Evolutionary conservation across 495 filamentous ascomycete genomes (phyloP), one percentile per base, ranked within the genome.

Genomic region (Tuber calosporum): DNA sequence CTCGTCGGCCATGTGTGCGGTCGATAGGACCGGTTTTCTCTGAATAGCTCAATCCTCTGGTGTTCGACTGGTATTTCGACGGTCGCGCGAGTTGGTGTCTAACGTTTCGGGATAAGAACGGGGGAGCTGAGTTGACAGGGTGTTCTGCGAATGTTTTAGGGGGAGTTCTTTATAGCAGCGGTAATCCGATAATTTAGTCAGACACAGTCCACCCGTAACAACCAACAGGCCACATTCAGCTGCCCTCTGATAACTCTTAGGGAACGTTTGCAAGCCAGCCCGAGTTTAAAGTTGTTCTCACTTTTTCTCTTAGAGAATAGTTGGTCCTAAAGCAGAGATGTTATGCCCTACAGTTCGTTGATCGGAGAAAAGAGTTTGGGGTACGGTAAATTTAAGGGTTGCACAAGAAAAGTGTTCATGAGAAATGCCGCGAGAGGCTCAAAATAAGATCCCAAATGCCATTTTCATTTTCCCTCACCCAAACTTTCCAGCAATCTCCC

Each of bases 1-100:
- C 53, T 82, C 74, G 67, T 79, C 73, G 45, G 84, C 79, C 71
- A 82, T 75, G 22, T 37, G 70, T 41, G 38, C 68, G 68, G 76
- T 71, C 76, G 43, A 40, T 71, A 19, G 70, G 74, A 78, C 76
- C 76, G 68, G 58, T 62, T 53, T 34, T 26, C 26, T 75, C 73
- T 36, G 71, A 53, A 30, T 68, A 69, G 38, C 40, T 34, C 48
- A 37, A 39, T 66, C 53, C 58, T 68, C 22, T 34, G 20, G 39
- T 2, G 42, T 26, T 74, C 45, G n/a, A 53, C 9, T 26, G 45
- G 45, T n/a, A 53, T 53, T n/a, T 53, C 20, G 22, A 53, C 45
- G 45, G 45, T 53, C n/a, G 20, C 22, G 45, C 45, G 22, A 22
- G 45, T 53, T 9, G 22, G 45, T 22, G 45, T n/a, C 6, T 9